Evolutionary conservation across 2,329 filamentous ascomycete genomes (phyloP).

Genomic region (Furcasterigmium sp.): DNA sequence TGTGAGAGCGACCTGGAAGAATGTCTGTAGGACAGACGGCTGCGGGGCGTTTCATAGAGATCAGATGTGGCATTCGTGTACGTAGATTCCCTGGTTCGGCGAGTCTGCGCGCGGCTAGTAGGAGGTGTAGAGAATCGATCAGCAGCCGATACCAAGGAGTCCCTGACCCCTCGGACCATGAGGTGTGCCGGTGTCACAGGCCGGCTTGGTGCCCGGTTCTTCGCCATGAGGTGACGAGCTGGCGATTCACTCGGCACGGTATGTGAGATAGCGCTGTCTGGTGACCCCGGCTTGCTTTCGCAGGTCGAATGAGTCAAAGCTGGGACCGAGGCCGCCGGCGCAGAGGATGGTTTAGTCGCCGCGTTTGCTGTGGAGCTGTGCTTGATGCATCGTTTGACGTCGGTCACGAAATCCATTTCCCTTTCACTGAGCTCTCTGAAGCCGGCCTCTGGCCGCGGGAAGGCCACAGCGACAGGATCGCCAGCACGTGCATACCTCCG

Average conservation of each 20-base stretch:
- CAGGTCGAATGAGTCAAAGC: too few species aligned
- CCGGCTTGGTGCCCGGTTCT: neutral
- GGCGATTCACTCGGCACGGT: neutral
- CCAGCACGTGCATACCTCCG: too few species aligned
- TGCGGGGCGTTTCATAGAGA: conserved; percentile 8
- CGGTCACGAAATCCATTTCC: too few species aligned
- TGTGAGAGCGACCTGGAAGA: neutral
- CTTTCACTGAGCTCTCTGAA: too few species aligned
- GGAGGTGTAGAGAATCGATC: conserved; percentile 1
- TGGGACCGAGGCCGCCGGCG: neutral
- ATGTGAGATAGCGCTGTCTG: too few species aligned
- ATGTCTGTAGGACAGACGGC: conserved; percentile 6
- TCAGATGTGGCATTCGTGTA: conserved; percentile 7
- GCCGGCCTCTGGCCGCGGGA: too few species aligned
- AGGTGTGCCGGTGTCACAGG: conserved; percentile 8
- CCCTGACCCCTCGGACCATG: neutral
- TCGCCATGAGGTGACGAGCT: neutral
- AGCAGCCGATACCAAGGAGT: neutral
- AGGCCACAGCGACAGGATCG: too few species aligned
- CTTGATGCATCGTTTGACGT: too few species aligned
- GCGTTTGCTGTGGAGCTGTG: too few species aligned
- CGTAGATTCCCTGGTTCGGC: neutral
- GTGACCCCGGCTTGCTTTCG: too few species aligned
- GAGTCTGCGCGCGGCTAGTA: neutral
- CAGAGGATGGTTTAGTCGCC: too few species aligned